Evolutionary conservation across 306 rosid genomes (phyloP), one percentile per base, ranked within the genome.

Genomic region (Oxytropis ochrocephala): DNA sequence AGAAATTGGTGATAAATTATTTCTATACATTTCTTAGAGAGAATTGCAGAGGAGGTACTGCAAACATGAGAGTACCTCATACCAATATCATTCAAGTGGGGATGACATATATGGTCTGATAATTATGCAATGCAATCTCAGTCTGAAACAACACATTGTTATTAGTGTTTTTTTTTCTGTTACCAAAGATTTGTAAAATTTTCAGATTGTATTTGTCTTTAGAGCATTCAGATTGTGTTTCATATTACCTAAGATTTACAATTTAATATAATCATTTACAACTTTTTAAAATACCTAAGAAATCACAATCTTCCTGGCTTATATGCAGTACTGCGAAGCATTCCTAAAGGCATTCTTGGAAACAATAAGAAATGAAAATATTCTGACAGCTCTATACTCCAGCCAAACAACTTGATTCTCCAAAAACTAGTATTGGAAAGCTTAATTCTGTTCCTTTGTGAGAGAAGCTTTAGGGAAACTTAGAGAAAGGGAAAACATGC

Each of bases 31-130:
- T 94, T 84, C 79, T 94, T 73, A 94, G 99, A 80, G 84, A 79
- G 73, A 94, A 94, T 75, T 91, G 92, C 82, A 88, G 98, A 78
- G 96, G 85, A 5, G 96, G 98, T 43, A 78, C 98, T 49, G 98
- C 95, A 42, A 88, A 85, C 64, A 85, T 85, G 96, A 85, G 83
- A 69, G 96, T 85, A 1, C 99, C 99, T 74, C 99, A 94, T 79
- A 88, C 92, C 87, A 88, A 94, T 64, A 85, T 91, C 81, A 85
- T 94, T 54, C 85, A 82, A 79, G 99, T 88, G 67, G 89, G 96
- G 21, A 94, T 88, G 97, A 91, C 99, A 47, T 84, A 91, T 64
- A 88, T 88, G 96, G 99, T 94, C 11, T 90, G 83, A 89, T 46
- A 19, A 73, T 59, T 50, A 60, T 75, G 72, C 66, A 68, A 27